Conservation (phyloP, 768 basidiomycete species). For the Pleurotus pulmonarius region DNA sequence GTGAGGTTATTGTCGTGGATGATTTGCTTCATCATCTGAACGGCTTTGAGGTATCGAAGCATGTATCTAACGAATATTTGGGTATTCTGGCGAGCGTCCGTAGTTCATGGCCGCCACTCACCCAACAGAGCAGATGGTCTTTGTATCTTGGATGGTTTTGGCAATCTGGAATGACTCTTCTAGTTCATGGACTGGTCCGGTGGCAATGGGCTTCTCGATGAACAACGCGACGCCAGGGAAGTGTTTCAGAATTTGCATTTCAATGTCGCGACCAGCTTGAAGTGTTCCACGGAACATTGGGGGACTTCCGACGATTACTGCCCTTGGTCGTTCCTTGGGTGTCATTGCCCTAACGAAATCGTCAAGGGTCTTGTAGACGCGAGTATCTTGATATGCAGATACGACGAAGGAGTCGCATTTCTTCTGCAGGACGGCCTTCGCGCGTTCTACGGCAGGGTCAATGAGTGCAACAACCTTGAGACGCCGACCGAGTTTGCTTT, state of each 20-base stretch:
- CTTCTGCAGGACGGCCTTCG: conserved; percentile 74
- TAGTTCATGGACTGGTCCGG: conserved; percentile 68
- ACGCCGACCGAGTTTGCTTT: conserved; percentile 89
- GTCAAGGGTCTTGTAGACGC: conserved; percentile 78
- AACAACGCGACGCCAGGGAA: conserved; percentile 91
- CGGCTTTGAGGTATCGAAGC: conserved; percentile 89
- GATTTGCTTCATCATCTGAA: conserved; percentile 96
- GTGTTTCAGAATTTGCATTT: conserved; percentile 79
- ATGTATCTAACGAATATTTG: conserved; percentile 59
- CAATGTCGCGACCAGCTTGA: conserved; percentile 76
- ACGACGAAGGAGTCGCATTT: conserved; percentile 93
- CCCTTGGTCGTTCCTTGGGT: conserved; percentile 65
- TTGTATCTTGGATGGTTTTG: conserved; percentile 62
- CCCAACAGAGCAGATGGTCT: conserved; percentile 87
- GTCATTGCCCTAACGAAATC: conserved; percentile 71
- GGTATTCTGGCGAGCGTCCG: conserved; percentile 5
- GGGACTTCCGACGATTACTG: conserved; percentile 88
- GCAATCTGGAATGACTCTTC: conserved; percentile 69
- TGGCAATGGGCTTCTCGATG: conserved; percentile 89
- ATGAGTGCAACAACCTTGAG: conserved; percentile 95
- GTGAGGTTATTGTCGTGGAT: conserved; percentile 91
- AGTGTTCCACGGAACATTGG: conserved; percentile 87
- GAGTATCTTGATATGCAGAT: conserved; percentile 88
- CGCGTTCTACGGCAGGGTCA: conserved; percentile 85
- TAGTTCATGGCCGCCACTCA: conserved; percentile 28